Evolutionary conservation across 1,284 basidiomycete genomes (phyloP).

Genomic region (Golubevia pallescens): DNA sequence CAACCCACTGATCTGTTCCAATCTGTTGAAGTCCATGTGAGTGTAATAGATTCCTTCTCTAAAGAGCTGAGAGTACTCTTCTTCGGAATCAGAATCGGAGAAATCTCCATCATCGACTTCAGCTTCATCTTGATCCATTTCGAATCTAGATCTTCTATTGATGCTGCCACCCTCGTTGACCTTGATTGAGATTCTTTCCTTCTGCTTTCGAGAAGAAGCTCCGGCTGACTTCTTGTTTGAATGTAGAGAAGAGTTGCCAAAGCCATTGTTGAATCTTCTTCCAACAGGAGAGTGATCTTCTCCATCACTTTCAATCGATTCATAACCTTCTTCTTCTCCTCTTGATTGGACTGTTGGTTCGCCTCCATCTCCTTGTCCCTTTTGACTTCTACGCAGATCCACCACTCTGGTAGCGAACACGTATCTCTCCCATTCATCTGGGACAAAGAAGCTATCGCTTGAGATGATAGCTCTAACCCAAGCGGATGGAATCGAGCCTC

Average conservation of each 20-base stretch:
- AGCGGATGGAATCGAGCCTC: slow-evolving; percentile 73
- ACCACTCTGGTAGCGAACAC: slow-evolving; percentile 77
- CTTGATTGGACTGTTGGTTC: slow-evolving; percentile 37
- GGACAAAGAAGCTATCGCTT: slow-evolving; percentile 81
- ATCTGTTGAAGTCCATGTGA: slow-evolving; percentile 82
- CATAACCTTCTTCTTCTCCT: slow-evolving; percentile 34
- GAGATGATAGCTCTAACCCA: slow-evolving; percentile 80
- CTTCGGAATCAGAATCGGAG: slow-evolving; percentile 15
- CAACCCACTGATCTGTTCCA: slow-evolving; percentile 74
- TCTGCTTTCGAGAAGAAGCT: background rate
- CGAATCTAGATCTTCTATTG: background rate
- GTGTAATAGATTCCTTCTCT: slow-evolving; percentile 81
- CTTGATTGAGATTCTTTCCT: background rate
- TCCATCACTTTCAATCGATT: slow-evolving; percentile 17
- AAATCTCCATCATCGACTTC: slow-evolving; percentile 25
- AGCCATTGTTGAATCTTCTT: slow-evolving; percentile 53
- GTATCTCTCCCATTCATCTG: slow-evolving; percentile 80
- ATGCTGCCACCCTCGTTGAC: background rate
- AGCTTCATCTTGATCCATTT: slow-evolving; percentile 63
- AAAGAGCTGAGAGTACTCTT: slow-evolving; percentile 71
- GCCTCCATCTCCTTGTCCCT: slow-evolving; percentile 37
- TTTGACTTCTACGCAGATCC: slow-evolving; percentile 72
- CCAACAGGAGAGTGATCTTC: slow-evolving; percentile 69
- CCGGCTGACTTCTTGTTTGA: background rate
- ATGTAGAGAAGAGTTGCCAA: background rate